Base-by-base conservation (phyloP, 441 rosid genomes). In the Jatropha multifida region DNA sequence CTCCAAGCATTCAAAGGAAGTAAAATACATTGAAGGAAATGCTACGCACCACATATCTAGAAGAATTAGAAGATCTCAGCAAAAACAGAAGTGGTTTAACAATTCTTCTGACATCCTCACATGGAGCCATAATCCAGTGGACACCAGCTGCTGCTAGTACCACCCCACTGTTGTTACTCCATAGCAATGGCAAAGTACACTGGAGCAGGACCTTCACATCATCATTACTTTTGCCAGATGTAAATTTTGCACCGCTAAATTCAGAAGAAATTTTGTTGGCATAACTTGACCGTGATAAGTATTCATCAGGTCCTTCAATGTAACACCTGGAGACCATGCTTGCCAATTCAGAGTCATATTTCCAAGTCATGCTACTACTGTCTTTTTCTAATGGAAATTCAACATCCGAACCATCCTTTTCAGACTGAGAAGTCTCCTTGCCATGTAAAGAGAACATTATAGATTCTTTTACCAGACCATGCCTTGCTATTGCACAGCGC, bases 91-190 rank as follows among this genome's bases (percentile, higher is more conserved):
- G 94, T 12, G 99, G 99, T 83, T 89, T 92, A 71, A 90, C 96
- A 73, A 95, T 88, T 82, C 81, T 92, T 77, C 85, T 86, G 69
- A 92, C 83, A 83, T 93, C 91, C 82, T 90, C 97, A 68, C 69
- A 76, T 41, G 98, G 90, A 12, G 94, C 93, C 98, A 93, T 90
- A 78, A 95, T 86, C 99, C 99, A 95, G 81, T 95, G 98, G 78
- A 92, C 94, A 61, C 95, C 93, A 79, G 97, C 97, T 70, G 97
- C 91, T 70, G 97, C 97, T 75, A 95, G 89, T 65, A 95, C 95
- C 74, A 95, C 98, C 17, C 97, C 98, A 84, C 97, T 93, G 71
- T 95, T 95, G 85, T 90, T 86, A 82, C 96, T 92, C 98, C 99
- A 93, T 68, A 95, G 75, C 89, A 95, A 83, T 37, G 99, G 99